phyloP scores from a whole-genome alignment of 768 basidiomycete genomes.

The Favolaschia claudopus region DNA sequence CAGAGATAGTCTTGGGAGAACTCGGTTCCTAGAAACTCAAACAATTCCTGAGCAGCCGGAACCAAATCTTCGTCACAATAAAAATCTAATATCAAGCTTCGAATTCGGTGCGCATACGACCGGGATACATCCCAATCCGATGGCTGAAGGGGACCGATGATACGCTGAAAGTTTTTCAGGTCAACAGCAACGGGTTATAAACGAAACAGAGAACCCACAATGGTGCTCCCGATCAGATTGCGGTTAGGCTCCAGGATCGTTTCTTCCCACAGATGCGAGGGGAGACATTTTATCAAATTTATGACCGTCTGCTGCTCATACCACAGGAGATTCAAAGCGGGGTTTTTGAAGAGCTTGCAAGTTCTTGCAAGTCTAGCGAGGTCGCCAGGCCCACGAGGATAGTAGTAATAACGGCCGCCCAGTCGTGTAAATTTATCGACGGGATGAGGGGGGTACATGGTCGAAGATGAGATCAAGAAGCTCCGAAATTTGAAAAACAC shows the following conservation, averaged over 20 bases:
- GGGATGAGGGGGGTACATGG: background rate
- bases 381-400: background rate
- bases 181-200: no score
- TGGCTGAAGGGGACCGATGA: background rate
- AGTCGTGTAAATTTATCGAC: background rate
- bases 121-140: background rate
- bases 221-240: no score
- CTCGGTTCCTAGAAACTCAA: background rate
- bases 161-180: no score
- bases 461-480: background rate
- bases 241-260: no score
- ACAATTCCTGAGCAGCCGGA: background rate
- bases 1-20: background rate
- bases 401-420: no score
- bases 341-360: background rate
- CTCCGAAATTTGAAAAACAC: background rate
- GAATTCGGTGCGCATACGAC: background rate
- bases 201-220: background rate
- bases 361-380: slow-evolving; percentile 7
- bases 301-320: background rate
- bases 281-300: slow-evolving; percentile 2
- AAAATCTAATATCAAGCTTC: background rate
- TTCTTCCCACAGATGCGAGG: slow-evolving; percentile 5
- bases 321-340: slow-evolving; percentile 13
- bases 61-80: background rate